Base-by-base conservation (phyloP, 2,329 filamentous ascomycete genomes). In the Didymella pomorum region DNA sequence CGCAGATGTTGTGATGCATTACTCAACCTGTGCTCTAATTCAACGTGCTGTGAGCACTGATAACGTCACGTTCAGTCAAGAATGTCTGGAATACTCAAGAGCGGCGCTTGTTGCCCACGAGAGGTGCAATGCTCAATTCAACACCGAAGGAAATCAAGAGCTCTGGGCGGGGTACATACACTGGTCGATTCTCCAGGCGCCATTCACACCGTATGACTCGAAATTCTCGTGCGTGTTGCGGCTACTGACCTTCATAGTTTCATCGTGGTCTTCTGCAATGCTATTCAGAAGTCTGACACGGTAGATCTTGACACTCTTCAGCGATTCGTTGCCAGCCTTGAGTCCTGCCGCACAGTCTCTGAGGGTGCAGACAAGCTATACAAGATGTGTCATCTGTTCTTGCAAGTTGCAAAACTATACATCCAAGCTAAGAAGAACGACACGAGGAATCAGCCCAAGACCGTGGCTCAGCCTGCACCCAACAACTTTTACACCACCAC, bases 351-450 rank as follows among this genome's bases (percentile, higher is more conserved):
- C 44, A 78, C 79, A 4, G 76, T 83, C 2, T 89, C 86, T 1
- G 84, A 88, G 66, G 83, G 84, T 2, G 81, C 87, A 21, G 81
- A 84, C 26, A 87, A 86, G 66, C 78, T 90, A 12, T 83, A 87
- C 66, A 83, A 82, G n/a, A 80, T 90, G 26, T 89, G 85, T 64
- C 81, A 83, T 33, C 81, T 89, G 25, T 86, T 90, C 70, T 81
- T 82, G 59, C 84, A 84, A 53, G 85, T 89, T 6, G 86, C 87
- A 7, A 79, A 79, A 43, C 75, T 88, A 4, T 90, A 89, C 63
- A 79, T 89, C 6, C 84, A 88, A 66, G 83, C 86, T 25, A 88
- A 87, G 67, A 76, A 28, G 18, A 78, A 76, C 63, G 81, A 84
- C 47, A 76, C 35, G 9, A 37, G 26, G 16, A 55, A 12, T 12